Percentiles rank a stretch among this genome's conserved stretches.
Evolutionary conservation across 2,329 filamentous ascomycete genomes (phyloP).

Genomic region (Talaromyces sp.): DNA sequence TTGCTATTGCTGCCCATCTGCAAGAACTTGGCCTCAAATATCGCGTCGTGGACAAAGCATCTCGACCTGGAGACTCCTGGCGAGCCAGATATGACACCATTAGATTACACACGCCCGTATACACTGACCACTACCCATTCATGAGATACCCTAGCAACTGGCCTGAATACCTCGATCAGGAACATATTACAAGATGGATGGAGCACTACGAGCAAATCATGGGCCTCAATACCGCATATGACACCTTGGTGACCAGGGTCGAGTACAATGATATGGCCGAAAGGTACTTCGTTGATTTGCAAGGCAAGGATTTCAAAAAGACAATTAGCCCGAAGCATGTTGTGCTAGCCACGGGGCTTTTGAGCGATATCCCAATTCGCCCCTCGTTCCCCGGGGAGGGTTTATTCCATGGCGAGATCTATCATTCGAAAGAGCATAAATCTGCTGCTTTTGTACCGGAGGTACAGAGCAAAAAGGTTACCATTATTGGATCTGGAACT

Average conservation of each 20-base stretch:
- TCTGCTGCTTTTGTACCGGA: slow-evolving; percentile 1
- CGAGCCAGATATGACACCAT: slow-evolving; percentile 4
- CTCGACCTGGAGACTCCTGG: slow-evolving; percentile 7
- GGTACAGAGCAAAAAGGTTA: slow-evolving; percentile 5
- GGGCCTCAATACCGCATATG: slow-evolving; percentile 6
- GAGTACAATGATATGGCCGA: slow-evolving; percentile 2
- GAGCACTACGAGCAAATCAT: slow-evolving; percentile 5
- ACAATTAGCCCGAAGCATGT: slow-evolving; percentile 8
- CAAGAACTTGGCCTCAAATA: slow-evolving; percentile 7
- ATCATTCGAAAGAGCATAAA: slow-evolving; percentile 1
- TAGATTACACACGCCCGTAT: slow-evolving; percentile 4
- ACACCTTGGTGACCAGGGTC: slow-evolving; percentile 2
- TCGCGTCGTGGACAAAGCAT: slow-evolving; percentile 8
- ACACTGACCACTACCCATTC: slow-evolving; percentile 7
- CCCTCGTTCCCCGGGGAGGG: slow-evolving; percentile 3
- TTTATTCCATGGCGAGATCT: slow-evolving; percentile 7
- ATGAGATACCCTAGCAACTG: slow-evolving; percentile 8
- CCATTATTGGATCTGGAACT: slow-evolving; percentile 10
- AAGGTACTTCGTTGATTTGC: slow-evolving; percentile 3
- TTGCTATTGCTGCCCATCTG: slow-evolving; percentile 5
- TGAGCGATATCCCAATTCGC: slow-evolving; percentile 5
- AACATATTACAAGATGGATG: slow-evolving; percentile 12
- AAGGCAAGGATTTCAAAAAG: neutral
- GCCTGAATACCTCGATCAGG: slow-evolving; percentile 6
- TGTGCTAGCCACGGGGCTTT: slow-evolving; percentile 6